Base-by-base conservation (phyloP, 176 grass and related monocot genomes). In the Carex scoparia region DNA sequence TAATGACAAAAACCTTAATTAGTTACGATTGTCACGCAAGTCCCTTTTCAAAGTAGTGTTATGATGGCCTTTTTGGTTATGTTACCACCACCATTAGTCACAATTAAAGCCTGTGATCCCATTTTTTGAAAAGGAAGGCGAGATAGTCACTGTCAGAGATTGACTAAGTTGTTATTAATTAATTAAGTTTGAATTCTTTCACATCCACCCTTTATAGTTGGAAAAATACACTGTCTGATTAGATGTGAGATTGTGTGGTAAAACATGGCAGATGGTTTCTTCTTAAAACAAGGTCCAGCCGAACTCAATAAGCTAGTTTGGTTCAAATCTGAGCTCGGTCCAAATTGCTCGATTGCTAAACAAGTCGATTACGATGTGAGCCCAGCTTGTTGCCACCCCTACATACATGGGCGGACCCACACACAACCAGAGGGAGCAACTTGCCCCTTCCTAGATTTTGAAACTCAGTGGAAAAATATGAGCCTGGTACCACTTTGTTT, bases 1-100 rank as follows among this genome's bases (percentile, higher is more conserved):
- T n/a, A 68, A 83, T 68, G 81, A 83, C 63, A 69, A 83, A 66
- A 66, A 65, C 81, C 81, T 66, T 83, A 83, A 63, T 83, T 83
- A 69, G 30, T 33, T 33, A 33, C 1, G 40, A 62, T 46, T 31
- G 81, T 83, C 81, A 69, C 33, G 62, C 62, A 83, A 83, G 8
- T 4, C 48, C 31, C 48, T 37, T 69, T 69, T 44, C 14, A 32
- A 69, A 31, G 48, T 83, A 66, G 48, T 15, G n/a, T 55, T 30
- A 83, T 83, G 13, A 83, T 69, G 38, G 60, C 48, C 42, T 51
- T 64, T 82, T 83, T 65, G 10, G 58, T 49, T 83, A 19, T 48
- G 44, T 83, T 83, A 35, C 6, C 61, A 51, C 61, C 14, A 83
- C 44, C 28, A 56, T 83, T 67, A 55, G 63, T 83, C 48, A 54